Conservation (phyloP, 2,329 filamentous ascomycete species). For the Pezicula carpinea region DNA sequence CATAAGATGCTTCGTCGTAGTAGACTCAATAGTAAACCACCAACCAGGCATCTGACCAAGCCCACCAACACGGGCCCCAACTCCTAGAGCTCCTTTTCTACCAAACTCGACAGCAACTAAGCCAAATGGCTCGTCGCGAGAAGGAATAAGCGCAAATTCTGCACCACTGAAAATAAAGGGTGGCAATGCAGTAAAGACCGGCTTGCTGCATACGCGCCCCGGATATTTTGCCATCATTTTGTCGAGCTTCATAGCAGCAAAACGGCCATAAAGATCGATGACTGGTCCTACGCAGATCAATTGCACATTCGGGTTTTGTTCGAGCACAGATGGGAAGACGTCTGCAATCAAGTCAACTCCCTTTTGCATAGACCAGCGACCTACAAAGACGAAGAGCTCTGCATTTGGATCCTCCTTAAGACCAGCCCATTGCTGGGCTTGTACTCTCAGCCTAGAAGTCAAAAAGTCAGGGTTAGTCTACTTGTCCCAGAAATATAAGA, state of each 20-base stretch:
- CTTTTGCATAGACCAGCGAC: conserved; percentile 66
- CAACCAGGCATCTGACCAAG: conserved; percentile 68
- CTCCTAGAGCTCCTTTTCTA: conserved; percentile 61
- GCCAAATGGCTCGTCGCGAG: conserved; percentile 65
- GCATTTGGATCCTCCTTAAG: conserved; percentile 56
- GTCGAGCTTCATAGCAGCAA: conserved; percentile 60
- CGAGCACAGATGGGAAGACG: conserved; percentile 58
- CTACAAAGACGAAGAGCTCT: conserved; percentile 64
- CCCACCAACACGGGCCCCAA: conserved; percentile 61
- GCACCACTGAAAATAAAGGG: conserved; percentile 63
- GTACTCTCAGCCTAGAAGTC: too few relatives aligned
- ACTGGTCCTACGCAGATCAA: conserved; percentile 60
- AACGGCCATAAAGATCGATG: conserved; percentile 64
- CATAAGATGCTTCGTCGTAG: conserved; percentile 56
- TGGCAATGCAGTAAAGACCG: conserved; percentile 63
- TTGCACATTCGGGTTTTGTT: conserved; percentile 54
- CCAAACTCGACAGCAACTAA: conserved; percentile 66
- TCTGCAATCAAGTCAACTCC: conserved; percentile 65
- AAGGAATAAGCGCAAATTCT: conserved; percentile 64
- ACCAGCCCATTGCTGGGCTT: conserved; percentile 65
- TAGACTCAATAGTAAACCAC: conserved; percentile 67
- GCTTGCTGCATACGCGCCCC: conserved; percentile 61
- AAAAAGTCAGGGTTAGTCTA: too few relatives aligned
- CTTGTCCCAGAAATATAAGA: too few relatives aligned
- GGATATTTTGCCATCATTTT: conserved; percentile 63